Evolutionary conservation across 495 filamentous ascomycete genomes (phyloP), one percentile per base, ranked within the genome.

Genomic region (Achaetomiella virescens): DNA sequence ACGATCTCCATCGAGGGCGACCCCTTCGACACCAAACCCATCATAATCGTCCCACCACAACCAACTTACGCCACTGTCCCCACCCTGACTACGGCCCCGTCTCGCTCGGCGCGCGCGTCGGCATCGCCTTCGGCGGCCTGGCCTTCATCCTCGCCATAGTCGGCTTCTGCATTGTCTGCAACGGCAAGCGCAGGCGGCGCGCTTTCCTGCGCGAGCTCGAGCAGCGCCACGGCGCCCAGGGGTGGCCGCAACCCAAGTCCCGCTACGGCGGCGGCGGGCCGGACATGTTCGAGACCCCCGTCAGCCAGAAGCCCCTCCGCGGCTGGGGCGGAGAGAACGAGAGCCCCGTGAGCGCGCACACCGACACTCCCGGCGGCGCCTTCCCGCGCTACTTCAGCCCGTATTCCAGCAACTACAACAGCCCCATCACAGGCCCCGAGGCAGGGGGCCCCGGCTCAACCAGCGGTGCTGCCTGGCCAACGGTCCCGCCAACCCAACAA

Each of bases 371-470:
- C 27, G 9, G 27, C 27, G 59, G 52, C 14, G 51, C 70, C 8
- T 70, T 72, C 53, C 73, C 72, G 18, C 74, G 72, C 6, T 78
- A 78, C 59, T 76, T 77, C 58, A 75, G 72, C 17, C 76, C 76
- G 0, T 78, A 78, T 51, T 58, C 64, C 6, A 74, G 74, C 50
- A 66, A 71, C 45, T 78, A 70, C 59, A 74, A 73, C 64, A 77
- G 75, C 59, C 76, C 76, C 27, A 63, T 77, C 27, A 72, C 54
- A 1, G 61, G 75, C 49, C 76, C 76, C 31, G 64, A 76, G 27
- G 72, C 54, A 1, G 58, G 61, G 31, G 59, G 61, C 14, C 59
- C 60, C 57, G 59, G 41, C 37, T 27, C 25, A 69, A 64, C 69
- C 62, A 15, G 14, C 46, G 22, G 31, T 15, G 47, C 40, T 14